phyloP scores from a whole-genome alignment of 345 rosid species.

The Ceriops zippeliana region DNA sequence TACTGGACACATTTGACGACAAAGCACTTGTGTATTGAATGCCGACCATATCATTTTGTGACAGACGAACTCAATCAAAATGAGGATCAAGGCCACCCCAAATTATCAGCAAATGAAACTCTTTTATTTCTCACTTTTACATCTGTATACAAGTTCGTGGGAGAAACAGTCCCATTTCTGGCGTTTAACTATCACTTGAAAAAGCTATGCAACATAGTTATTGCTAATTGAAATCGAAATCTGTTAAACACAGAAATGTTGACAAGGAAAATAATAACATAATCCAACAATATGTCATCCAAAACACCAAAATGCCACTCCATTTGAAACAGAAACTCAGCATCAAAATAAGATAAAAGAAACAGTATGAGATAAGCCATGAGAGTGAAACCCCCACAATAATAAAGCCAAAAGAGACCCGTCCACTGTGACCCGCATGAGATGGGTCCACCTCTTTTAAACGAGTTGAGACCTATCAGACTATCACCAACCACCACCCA shows the following conservation, averaged over 20 bases:
- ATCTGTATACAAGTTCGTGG: background rate
- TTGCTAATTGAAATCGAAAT: no score
- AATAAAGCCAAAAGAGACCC: conserved; percentile 13
- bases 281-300: background rate
- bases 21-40: conserved; percentile 17
- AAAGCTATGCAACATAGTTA: conserved; percentile 11
- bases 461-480: conserved; percentile 14
- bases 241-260: no score
- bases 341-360: background rate
- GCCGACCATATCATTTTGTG: conserved; percentile 10
- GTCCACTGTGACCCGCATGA: conserved; percentile 2
- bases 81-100: conserved; percentile 14
- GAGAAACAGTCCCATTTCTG: conserved; percentile 3
- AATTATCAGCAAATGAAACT: conserved; percentile 11
- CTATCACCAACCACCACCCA: conserved; percentile 29
- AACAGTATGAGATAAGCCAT: background rate
- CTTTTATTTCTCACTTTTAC: conserved; percentile 4
- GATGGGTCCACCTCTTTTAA: conserved; percentile 24
- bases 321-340: background rate
- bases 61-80: conserved; percentile 11
- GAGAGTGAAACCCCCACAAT: background rate
- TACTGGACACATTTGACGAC: conserved; percentile 23
- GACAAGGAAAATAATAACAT: no score
- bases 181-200: no score
- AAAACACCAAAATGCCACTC: background rate